Evolutionary conservation across 139 green algal species (phyloP).

Genomic region (Haematococcus lacustris): DNA sequence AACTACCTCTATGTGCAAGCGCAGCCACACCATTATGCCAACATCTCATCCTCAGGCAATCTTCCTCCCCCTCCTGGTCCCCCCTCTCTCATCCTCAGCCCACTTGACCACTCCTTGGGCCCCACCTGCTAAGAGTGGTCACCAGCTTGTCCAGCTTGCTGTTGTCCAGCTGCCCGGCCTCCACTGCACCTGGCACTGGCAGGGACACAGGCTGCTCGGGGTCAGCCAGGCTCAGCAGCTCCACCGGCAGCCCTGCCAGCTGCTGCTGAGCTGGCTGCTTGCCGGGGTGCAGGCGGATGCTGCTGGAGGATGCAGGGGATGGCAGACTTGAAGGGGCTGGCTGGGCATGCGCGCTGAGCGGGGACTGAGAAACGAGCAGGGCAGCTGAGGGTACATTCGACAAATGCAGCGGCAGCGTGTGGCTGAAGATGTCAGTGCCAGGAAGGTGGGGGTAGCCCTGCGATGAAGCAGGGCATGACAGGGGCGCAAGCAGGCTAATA

Average conservation of each 20-base stretch:
- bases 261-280: neutral
- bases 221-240: conserved; percentile 32
- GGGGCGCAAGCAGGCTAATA: too few species aligned
- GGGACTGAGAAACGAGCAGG: too few species aligned
- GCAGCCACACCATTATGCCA: neutral
- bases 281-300: too few species aligned
- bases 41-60: neutral
- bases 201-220: conserved; percentile 24
- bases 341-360: too few species aligned
- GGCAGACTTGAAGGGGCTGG: too few species aligned
- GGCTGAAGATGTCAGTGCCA: too few species aligned
- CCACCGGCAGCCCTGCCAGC: conserved; percentile 24
- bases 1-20: neutral
- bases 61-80: neutral
- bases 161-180: conserved; percentile 51
- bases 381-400: too few species aligned
- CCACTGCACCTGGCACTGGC: conserved; percentile 17
- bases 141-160: conserved; percentile 82
- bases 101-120: too few species aligned
- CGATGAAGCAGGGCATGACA: too few species aligned
- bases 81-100: neutral
- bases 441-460: too few species aligned
- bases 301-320: too few species aligned
- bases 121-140: conserved; percentile 36
- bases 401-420: too few species aligned